Evolutionary conservation across 148 eudicot species (phyloP).

Genomic region (Chenopodium formosanum): DNA sequence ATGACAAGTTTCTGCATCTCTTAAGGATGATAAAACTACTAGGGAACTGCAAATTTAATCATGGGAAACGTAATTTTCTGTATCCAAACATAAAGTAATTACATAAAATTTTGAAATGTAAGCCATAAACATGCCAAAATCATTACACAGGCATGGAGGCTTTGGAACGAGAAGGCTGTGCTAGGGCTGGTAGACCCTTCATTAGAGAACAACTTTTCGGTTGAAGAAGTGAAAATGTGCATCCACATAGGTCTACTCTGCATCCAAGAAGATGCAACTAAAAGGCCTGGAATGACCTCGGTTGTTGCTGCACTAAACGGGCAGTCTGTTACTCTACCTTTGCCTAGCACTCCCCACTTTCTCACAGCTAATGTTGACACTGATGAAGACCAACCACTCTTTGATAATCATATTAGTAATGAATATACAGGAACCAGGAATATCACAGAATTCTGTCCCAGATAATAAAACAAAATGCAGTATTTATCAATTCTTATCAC

Average conservation of each 20-base stretch:
- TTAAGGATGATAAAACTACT: too few species aligned
- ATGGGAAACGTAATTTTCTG: too few species aligned
- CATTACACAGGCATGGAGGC: conserved; percentile 31
- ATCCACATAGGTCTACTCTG: conserved; percentile 33
- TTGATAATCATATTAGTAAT: background rate
- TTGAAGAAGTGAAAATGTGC: conserved; percentile 25
- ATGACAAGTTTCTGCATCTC: too few species aligned
- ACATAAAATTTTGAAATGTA: too few species aligned
- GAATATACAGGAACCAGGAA: background rate
- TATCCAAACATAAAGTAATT: too few species aligned
- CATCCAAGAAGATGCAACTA: conserved; percentile 28
- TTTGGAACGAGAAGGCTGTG: conserved; percentile 15
- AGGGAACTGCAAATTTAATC: too few species aligned
- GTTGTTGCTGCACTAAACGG: conserved; percentile 24
- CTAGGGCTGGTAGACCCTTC: conserved; percentile 15
- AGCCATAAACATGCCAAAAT: too few species aligned
- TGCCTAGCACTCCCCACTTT: too few species aligned
- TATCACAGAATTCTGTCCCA: background rate
- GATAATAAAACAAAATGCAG: background rate
- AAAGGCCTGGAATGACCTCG: conserved; percentile 24
- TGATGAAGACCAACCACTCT: background rate
- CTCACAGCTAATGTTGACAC: background rate
- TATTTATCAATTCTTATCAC: too few species aligned
- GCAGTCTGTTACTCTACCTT: background rate
- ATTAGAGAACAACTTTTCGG: background rate